Percentiles rank a stretch among this genome's conserved stretches.
Conservation (phyloP, 768 basidiomycete species). For the Collybia sp. region DNA sequence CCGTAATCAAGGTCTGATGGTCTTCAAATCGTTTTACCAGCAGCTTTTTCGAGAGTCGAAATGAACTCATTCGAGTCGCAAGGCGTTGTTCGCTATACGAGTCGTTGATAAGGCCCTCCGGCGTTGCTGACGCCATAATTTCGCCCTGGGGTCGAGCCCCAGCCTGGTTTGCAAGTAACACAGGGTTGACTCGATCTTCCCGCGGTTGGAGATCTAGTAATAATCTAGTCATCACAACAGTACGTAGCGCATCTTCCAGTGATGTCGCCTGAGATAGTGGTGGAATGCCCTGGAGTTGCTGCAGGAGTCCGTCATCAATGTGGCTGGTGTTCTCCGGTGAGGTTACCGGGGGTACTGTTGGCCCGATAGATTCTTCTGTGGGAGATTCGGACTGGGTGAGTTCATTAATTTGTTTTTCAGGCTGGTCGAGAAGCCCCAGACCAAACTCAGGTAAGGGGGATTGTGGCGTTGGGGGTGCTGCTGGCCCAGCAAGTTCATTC, state of each 20-base stretch:
- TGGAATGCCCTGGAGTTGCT: constrained; percentile 24
- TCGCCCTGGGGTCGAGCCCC: constrained; percentile 29
- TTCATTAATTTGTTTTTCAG: too few species aligned
- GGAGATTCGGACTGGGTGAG: too few species aligned
- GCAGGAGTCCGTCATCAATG: constrained; percentile 1
- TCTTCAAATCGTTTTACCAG: constrained; percentile 51
- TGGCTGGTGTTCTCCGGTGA: too few species aligned
- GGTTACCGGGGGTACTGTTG: too few species aligned
- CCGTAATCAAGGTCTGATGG: constrained; percentile 42
- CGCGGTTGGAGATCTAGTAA: constrained; percentile 56
- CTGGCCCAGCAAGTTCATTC: too few species aligned
- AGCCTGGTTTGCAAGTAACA: constrained; percentile 38
- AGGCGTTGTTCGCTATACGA: constrained; percentile 31
- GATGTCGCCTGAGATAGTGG: constrained; percentile 35
- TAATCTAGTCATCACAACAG: constrained; percentile 59
- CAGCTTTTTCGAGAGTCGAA: constrained; percentile 38
- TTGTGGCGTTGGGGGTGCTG: too few species aligned
- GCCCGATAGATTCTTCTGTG: too few species aligned
- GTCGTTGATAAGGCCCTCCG: constrained; percentile 44
- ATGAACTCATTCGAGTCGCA: constrained; percentile 28
- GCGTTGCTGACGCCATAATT: constrained; percentile 33
- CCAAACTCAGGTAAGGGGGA: too few species aligned
- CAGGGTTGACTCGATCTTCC: constrained; percentile 56
- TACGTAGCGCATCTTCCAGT: constrained; percentile 55
- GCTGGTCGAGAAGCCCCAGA: too few species aligned